phyloP scores from a whole-genome alignment of 1,284 basidiomycete genomes.

The Leucoagaricus sp. region DNA sequence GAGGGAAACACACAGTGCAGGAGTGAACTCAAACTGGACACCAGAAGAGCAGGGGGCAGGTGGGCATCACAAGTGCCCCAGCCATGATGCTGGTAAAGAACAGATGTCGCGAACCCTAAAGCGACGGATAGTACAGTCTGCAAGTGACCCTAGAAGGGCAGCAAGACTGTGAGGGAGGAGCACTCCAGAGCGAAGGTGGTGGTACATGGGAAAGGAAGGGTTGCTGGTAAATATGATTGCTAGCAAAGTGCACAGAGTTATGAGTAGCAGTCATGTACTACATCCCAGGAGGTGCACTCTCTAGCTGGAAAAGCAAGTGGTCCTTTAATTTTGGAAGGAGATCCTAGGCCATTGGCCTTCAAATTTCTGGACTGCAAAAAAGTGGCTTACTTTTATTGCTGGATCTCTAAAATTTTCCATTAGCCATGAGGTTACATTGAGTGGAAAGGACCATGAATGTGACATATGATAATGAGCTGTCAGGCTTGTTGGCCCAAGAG shows the following conservation, averaged over 20 bases:
- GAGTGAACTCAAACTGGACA: no score
- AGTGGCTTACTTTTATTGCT: slow-evolving; percentile 20
- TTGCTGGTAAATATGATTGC: background rate
- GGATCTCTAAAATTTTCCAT: slow-evolving; percentile 21
- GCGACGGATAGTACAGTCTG: no score
- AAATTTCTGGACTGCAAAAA: background rate
- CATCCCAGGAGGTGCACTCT: background rate
- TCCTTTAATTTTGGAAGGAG: slow-evolving; percentile 20
- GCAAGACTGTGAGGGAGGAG: no score
- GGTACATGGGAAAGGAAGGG: no score
- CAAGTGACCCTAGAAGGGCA: no score
- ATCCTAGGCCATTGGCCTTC: slow-evolving; percentile 7
- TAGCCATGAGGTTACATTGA: slow-evolving; percentile 16
- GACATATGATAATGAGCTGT: slow-evolving; percentile 19
- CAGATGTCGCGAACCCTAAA: no score
- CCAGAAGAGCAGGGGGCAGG: no score
- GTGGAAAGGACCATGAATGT: background rate
- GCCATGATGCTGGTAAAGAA: no score
- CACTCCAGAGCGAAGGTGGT: no score
- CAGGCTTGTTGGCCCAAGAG: slow-evolving; percentile 1
- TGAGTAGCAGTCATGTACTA: background rate
- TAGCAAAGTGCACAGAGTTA: background rate
- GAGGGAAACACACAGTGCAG: no score
- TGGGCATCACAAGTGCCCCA: no score
- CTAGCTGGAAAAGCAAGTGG: slow-evolving; percentile 9